phyloP scores from a whole-genome alignment of 2,329 filamentous ascomycete species.

The Coniella lustricola region DNA sequence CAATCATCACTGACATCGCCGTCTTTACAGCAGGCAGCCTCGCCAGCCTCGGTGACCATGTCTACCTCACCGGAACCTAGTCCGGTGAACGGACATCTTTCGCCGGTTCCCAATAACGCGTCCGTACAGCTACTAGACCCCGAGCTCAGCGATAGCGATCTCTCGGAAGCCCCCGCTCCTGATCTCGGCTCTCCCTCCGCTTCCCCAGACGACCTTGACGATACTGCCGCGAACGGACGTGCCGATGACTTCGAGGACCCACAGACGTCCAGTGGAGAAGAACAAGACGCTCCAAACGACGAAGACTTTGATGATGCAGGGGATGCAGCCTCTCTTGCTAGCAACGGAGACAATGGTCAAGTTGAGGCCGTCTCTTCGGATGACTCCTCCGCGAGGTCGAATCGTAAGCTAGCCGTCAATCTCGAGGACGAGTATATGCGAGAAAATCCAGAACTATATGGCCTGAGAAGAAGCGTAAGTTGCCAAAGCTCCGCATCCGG shows the following conservation, averaged over 20 bases:
- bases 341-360: conserved; percentile 36
- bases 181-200: conserved; percentile 26
- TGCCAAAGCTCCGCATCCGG: background rate
- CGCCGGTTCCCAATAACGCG: conserved; percentile 44
- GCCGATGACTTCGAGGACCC: conserved; percentile 34
- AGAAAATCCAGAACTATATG: conserved; percentile 91
- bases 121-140: conserved; percentile 32
- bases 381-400: conserved; percentile 60
- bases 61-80: conserved; percentile 55
- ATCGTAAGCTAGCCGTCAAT: conserved; percentile 58
- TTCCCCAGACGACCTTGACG: conserved; percentile 26
- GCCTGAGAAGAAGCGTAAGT: conserved; percentile 79
- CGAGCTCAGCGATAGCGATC: conserved; percentile 63
- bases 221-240: conserved; percentile 30
- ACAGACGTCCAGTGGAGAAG: conserved; percentile 41
- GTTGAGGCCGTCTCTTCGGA: conserved; percentile 54
- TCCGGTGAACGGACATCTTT: conserved; percentile 60
- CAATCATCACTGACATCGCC: conserved; percentile 39
- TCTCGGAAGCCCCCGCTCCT: conserved; percentile 60
- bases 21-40: conserved; percentile 51
- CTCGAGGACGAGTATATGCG: conserved; percentile 79
- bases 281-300: conserved; percentile 55
- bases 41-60: conserved; percentile 56
- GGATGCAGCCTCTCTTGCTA: conserved; percentile 42
- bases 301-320: conserved; percentile 68